Evolutionary conservation across 2,329 filamentous ascomycete species (phyloP).

Genomic region (Ilyonectria sp.): DNA sequence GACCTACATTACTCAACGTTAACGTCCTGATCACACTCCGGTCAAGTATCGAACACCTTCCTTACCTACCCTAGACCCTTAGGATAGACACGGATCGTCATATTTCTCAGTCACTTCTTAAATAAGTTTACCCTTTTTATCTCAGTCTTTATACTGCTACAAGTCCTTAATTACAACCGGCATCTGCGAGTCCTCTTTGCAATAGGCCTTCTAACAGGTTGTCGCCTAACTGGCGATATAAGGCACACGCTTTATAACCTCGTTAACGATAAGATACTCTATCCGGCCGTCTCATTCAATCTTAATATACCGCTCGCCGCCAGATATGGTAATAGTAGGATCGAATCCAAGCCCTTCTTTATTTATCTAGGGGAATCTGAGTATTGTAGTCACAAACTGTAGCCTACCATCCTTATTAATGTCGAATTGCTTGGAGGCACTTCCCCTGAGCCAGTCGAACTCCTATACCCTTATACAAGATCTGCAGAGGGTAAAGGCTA

Average conservation of each 20-base stretch:
- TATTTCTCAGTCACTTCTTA: slow-evolving; percentile 53
- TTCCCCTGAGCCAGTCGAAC: too few relatives aligned
- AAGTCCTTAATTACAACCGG: slow-evolving; percentile 62
- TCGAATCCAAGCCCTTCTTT: slow-evolving; percentile 60
- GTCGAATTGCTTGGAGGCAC: too few relatives aligned
- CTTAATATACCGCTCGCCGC: slow-evolving; percentile 54
- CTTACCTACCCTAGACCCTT: too few relatives aligned
- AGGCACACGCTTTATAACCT: slow-evolving; percentile 50
- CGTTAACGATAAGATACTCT: slow-evolving; percentile 59
- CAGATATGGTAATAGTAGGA: slow-evolving; percentile 55
- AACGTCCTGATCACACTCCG: too few relatives aligned
- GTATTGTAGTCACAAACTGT: slow-evolving; percentile 56
- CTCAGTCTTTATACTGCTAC: slow-evolving; percentile 58
- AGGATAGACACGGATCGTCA: too few relatives aligned
- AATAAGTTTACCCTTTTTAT: slow-evolving; percentile 59
- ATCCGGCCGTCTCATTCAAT: slow-evolving; percentile 54
- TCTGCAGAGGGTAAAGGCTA: slow-evolving; percentile 64
- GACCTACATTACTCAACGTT: too few relatives aligned
- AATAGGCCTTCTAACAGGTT: slow-evolving; percentile 62
- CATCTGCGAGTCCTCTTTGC: slow-evolving; percentile 48
- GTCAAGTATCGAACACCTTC: too few relatives aligned
- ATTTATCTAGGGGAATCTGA: slow-evolving; percentile 60
- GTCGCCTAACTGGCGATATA: slow-evolving; percentile 58
- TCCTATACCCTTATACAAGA: slow-evolving; percentile 37
- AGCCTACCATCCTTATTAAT: slow-evolving; percentile 24